Percentiles rank a stretch among this genome's conserved stretches.
Conservation (phyloP, 441 rosid genomes). For the Populus hybrid region DNA sequence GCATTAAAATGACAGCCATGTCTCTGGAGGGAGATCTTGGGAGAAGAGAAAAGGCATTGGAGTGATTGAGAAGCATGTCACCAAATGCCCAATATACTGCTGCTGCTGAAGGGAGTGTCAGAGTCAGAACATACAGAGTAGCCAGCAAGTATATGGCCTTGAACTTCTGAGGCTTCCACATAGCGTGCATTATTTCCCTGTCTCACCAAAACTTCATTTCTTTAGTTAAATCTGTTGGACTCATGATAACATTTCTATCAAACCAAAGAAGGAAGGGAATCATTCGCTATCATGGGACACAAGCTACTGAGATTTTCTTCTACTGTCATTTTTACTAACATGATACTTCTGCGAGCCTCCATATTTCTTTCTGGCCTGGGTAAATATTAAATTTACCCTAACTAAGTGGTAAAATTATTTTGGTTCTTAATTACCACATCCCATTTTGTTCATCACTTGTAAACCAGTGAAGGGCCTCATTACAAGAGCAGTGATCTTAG, state of each 20-base stretch:
- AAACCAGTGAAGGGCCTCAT: neutral
- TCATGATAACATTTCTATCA: neutral
- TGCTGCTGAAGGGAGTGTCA: slow-evolving; percentile 85
- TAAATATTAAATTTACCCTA: neutral
- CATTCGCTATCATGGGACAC: neutral
- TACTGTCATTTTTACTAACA: neutral
- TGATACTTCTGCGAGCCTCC: neutral
- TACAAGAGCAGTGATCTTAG: neutral
- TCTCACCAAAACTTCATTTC: neutral
- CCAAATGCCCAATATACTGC: slow-evolving; percentile 99
- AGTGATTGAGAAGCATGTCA: slow-evolving; percentile 80
- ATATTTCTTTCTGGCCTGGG: neutral
- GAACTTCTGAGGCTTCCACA: slow-evolving; percentile 98
- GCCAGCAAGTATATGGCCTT: slow-evolving; percentile 91
- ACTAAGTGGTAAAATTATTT: neutral
- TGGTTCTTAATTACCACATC: neutral
- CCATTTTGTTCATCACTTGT: neutral
- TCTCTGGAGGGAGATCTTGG: slow-evolving; percentile 75
- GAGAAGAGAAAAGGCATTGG: slow-evolving; percentile 88
- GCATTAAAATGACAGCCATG: slow-evolving; percentile 91
- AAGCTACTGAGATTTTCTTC: neutral
- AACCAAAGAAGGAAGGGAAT: neutral
- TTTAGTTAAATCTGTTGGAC: neutral
- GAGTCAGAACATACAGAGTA: slow-evolving; percentile 79
- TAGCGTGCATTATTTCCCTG: slow-evolving; percentile 98